Evolutionary conservation across 2,329 filamentous ascomycete species (phyloP), one percentile per base, ranked within the genome.

Genomic region (Xylariaceae sp.): DNA sequence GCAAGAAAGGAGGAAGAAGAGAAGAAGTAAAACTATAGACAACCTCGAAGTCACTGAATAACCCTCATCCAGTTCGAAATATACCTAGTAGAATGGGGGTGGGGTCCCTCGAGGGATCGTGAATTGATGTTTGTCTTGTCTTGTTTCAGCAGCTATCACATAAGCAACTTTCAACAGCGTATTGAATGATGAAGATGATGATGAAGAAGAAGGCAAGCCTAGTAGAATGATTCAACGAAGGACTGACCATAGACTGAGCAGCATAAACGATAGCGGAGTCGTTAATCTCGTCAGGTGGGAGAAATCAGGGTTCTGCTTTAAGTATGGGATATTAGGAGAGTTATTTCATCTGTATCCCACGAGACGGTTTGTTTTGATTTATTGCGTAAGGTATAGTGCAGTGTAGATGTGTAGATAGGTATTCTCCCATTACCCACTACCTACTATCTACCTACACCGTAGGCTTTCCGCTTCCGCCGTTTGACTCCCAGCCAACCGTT

Each of bases 311-410:
- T 39, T 49, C 31, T 60, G 44, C 52, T 60, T 36, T 60, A 39
- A 56, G 45, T 51, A 52, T 49, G 48, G 34, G 46, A 51, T 56
- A 56, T 50, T 46, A 48, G 29, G 29, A 50, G 6, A 31, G 31
- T 59, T 21, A 59, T n/a, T 29, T 31, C 37, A 33, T 55, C 14
- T 43, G 12, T 16, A 39, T 19, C 21, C 34, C 21, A 43, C 17
- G 41, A 31, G 23, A 16, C 26, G 24, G 43, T 57, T 60, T 60
- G 26, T 52, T 44, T 56, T 57, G 49, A 46, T 53, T 40, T 34
- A n/a, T 17, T 28, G 7, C 29, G 21, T 52, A n/a, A n/a, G n/a
- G n/a, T n/a, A n/a, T n/a, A n/a, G n/a, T n/a, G n/a, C n/a, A n/a
- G 19, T 37, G n/a, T 44, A 31, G 34, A 17, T 29, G 29, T 21